Base-by-base conservation (phyloP, 768 basidiomycete species). In the Pisolithus albus region DNA sequence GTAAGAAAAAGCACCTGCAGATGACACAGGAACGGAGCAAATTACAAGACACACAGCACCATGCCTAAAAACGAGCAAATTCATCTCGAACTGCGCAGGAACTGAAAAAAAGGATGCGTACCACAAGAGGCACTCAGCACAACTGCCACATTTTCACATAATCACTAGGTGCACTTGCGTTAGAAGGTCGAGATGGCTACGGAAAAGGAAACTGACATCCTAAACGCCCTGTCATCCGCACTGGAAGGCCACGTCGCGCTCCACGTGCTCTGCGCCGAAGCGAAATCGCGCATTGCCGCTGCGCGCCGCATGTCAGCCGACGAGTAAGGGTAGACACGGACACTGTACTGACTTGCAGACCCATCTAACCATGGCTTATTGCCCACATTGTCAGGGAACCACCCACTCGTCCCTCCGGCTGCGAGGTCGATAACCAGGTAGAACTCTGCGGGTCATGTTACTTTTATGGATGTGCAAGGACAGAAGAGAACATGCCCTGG, bases 401-500 rank as follows among this genome's bases (percentile, higher is more conserved):
- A 66, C 28, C 83, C 91, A 56, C 80, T 89, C 36, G 87, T 90
- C 2, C 84, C 83, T 9, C 92, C 92, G 9, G 80, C 88, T 2
- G 83, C 89, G 34, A 93, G 77, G 64, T 88, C 79, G 62, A 94
- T 70, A 60, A 90, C 81, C 23, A 93, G 69, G 69, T 88, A 93
- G 68, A 94, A 92, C 16, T 82, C 84, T 82, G 51, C 18, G n/a
- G 61, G 54, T 48, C 62, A 59, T 38, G 5, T 4, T 52, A 26
- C 41, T n/a, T 13, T 23, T 10, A 7, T 10, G 32, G 30, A 51
- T 47, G 28, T 44, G 30, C 26, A 49, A 47, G 32, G 38, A 16
- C 30, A 37, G 10, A 16, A 10, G 55, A 52, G 54, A 5, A 42
- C 75, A 61, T 78, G 87, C 65, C 82, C 11, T 66, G 65, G 51